phyloP scores from a whole-genome alignment of 371 early-diverging fungal genomes.

The Syncephalastrum contaminatum region DNA sequence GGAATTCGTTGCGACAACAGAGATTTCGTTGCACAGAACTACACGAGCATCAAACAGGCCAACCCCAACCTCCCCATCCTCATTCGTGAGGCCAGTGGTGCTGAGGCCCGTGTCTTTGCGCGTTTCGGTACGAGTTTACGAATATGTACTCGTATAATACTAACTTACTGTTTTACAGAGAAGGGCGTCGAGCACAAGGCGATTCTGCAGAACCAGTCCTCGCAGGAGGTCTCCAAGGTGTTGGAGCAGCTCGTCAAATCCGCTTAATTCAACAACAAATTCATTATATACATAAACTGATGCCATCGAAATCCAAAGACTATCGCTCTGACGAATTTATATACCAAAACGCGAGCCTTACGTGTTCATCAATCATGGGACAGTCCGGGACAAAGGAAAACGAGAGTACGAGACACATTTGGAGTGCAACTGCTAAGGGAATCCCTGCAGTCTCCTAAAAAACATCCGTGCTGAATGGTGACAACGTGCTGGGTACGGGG shows the following conservation, averaged over 20 bases:
- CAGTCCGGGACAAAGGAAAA: no score
- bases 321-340: no score
- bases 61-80: constrained; percentile 91
- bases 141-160: neutral
- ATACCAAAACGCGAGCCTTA: no score
- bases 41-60: constrained; percentile 74
- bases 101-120: constrained; percentile 88
- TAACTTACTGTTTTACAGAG: constrained; percentile 45
- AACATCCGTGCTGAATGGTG: no score
- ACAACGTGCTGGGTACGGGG: no score
- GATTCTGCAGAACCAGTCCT: constrained; percentile 70
- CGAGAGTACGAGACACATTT: no score
- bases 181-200: constrained; percentile 84
- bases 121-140: constrained; percentile 71
- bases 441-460: no score
- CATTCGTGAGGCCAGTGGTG: constrained; percentile 84
- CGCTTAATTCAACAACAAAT: constrained; percentile 21
- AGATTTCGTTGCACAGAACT: constrained; percentile 77
- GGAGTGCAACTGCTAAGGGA: no score
- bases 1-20: constrained; percentile 36
- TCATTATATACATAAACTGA: no score
- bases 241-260: constrained; percentile 64
- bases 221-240: constrained; percentile 69
- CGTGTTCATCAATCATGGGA: no score
- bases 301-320: no score